Conservation (phyloP, 371 early-diverging fungal species). For the Capniomyces stellatus region DNA sequence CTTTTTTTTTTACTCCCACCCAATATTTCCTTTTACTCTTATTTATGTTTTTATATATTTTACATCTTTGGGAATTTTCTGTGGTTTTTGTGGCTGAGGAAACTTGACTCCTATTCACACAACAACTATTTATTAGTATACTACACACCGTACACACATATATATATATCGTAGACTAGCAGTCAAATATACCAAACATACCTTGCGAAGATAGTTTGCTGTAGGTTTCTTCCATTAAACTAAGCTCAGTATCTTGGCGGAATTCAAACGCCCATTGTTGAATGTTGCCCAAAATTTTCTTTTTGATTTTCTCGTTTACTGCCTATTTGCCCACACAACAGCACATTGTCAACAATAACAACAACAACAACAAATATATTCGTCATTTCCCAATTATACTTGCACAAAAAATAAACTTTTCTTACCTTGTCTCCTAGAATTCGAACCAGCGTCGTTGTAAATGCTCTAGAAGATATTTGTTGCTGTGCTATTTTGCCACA, state of each 20-base stretch:
- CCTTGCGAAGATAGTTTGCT: conserved; percentile 31
- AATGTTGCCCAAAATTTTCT: conserved; percentile 62
- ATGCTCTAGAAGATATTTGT: conserved; percentile 70
- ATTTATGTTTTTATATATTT: no score
- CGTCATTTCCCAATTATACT: no score
- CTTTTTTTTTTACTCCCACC: no score
- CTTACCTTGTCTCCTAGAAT: conserved; percentile 50
- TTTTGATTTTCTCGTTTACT: conserved; percentile 55
- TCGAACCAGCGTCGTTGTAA: conserved; percentile 61
- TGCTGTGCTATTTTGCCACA: conserved; percentile 58
- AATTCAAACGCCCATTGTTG: conserved; percentile 82
- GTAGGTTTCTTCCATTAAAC: conserved; percentile 74
- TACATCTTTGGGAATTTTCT: conserved; percentile 47
- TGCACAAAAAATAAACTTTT: no score
- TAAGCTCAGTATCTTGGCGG: conserved; percentile 54
- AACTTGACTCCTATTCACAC: conserved; percentile 37
- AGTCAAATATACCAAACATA: neutral
- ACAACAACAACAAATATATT: no score
- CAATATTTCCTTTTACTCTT: no score
- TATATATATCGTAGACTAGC: neutral
- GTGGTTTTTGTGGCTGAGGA: conserved; percentile 63
- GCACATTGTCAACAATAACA: neutral
- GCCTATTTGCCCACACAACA: conserved; percentile 19
- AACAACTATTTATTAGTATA: neutral
- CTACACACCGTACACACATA: neutral